Base-by-base conservation (phyloP, 2,329 filamentous ascomycete species). In the Lecanicillium sp. region DNA sequence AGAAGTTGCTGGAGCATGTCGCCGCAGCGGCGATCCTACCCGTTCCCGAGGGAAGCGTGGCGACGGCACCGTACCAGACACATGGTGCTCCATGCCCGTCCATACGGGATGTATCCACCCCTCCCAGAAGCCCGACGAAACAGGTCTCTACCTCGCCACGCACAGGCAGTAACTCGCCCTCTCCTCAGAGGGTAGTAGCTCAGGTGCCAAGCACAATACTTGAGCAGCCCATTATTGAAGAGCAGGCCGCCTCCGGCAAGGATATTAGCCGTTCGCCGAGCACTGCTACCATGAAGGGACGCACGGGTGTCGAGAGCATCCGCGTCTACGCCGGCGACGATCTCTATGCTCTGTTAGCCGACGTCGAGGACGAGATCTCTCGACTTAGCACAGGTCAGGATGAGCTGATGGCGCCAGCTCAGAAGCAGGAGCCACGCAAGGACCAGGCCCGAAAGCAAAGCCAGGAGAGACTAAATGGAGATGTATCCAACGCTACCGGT, bases 1-100 rank as follows among this genome's bases (percentile, higher is more conserved):
- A 90, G 62, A 91, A 90, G 71, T 71, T 91, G 11, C 75, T 91
- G 3, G 86, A 91, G 65, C 87, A 91, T 59, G 82, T 90, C 44
- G 86, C 87, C 39, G 87, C 85, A 14, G 84, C 86, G 2, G 69
- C 79, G 44, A 78, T 78, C 6, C 69, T 85, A 11, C 63, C 68
- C 26, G 41, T 60, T 12, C 56, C 60, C 10, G 52, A 55, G 37
- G 52, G 55, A 44, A 50, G 56, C 35, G 54, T 62, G 8, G 67
- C 62, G 51, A 70, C 73, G 53, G 66, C 64, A 39, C 59, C 70
- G 44, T 70, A 73, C 49, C 63, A 68, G 38, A 67, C 64, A 41
- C 67, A 70, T 59, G 68, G 67, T 19, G 60, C 69, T 11, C 63
- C 67, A 29, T 55, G 67, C 47, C 60, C 68, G 20, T 61, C 59